Base-by-base conservation (phyloP, 257 asterid genomes). In the Mentha longifolia region DNA sequence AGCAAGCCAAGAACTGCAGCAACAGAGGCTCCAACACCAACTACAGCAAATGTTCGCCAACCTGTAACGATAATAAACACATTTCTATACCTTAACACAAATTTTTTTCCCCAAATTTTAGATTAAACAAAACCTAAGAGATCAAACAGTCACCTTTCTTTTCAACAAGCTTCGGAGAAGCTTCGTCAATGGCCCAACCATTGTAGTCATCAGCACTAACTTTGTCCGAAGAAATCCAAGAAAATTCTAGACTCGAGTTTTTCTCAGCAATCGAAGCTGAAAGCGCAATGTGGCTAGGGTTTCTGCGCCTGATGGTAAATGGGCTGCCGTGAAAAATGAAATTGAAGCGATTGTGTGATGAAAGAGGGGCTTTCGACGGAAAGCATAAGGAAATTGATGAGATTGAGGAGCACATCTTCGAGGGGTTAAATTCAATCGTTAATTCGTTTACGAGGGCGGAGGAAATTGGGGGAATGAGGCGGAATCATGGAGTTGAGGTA, bases 121-220 rank as follows among this genome's bases (percentile, higher is more conserved):
- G 14, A 39, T 4, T 6, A 33, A 42, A 58, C 3, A 31, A 67
- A n/a, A 47, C 46, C 16, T 10, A 13, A 51, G 70, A 65, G 71
- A 76, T 57, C 42, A 17, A 65, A 75, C 73, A 66, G 64, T 77
- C 71, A 72, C 90, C 79, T 61, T 76, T 79, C 69, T 70, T 74
- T 66, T 60, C 73, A 65, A 73, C 78, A 11, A 73, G 68, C 25
- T 52, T 20, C 11, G 83, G 74, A 72, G 85, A 74, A 74, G 87
- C 41, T 77, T 84, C 82, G 31, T 28, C 79, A 67, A 82, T 70
- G 73, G 77, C 94, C 97, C 98, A 93, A 16, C 98, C 97, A 85
- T 93, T 93, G 78, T 74, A 89, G 54, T 81, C 91, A 68, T 86
- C 86, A 6, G 73, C 25, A 13, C 62, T 76, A 76, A 37, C 76